Conservation (phyloP, 768 basidiomycete genomes). For the Suillus brevipes region DNA sequence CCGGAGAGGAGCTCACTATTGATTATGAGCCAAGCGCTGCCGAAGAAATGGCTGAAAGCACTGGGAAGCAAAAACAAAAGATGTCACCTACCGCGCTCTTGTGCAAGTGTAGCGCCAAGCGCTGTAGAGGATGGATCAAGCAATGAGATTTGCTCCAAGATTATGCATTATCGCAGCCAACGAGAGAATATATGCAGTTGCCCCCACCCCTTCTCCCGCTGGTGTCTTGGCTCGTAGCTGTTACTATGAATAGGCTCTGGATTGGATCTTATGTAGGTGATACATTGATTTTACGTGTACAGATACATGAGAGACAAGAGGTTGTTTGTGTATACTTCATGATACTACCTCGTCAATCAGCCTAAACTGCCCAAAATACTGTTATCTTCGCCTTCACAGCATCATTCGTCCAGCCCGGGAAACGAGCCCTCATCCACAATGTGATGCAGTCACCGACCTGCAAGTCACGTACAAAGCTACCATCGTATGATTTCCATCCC, state of each 20-base stretch:
- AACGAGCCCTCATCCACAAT: slow-evolving; percentile 13
- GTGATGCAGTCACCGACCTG: slow-evolving; percentile 10
- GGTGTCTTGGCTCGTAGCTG: neutral
- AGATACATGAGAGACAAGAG: neutral
- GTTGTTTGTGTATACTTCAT: neutral
- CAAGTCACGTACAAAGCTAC: slow-evolving; percentile 6
- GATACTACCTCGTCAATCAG: neutral
- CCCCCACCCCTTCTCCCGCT: neutral
- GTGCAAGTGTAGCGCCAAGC: slow-evolving; percentile 39
- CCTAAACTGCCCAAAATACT: neutral
- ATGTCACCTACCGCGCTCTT: slow-evolving; percentile 31
- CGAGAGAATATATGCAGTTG: neutral
- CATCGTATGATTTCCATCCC: slow-evolving; percentile 11
- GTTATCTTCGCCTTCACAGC: neutral
- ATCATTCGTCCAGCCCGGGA: neutral
- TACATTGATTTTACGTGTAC: neutral
- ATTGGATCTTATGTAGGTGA: no score
- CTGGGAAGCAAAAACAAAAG: slow-evolving; percentile 23
- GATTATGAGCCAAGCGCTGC: slow-evolving; percentile 57
- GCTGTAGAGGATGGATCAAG: slow-evolving; percentile 41
- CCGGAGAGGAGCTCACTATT: slow-evolving; percentile 58
- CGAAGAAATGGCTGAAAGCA: slow-evolving; percentile 17
- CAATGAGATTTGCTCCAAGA: neutral
- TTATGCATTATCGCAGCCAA: neutral
- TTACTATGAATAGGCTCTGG: neutral